Evolutionary conservation across 2,329 filamentous ascomycete species (phyloP), one percentile per base, ranked within the genome.

Genomic region (Coniella vitis): DNA sequence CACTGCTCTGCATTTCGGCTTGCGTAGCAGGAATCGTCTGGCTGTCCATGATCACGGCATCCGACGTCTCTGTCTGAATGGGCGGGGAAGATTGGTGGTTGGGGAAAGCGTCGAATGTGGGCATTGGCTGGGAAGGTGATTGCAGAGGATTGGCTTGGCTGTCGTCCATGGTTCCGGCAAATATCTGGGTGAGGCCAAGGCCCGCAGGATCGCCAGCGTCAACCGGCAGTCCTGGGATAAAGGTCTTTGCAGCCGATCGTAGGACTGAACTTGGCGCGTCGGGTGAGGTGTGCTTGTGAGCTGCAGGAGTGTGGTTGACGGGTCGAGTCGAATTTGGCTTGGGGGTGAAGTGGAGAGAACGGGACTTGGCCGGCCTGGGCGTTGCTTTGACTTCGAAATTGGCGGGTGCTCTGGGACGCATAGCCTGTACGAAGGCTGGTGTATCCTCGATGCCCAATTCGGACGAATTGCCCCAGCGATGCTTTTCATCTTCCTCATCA

Each of bases 131-230:
- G 25, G 71, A 65, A 7, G 73, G 74, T 16, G 75, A 64, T n/a
- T 19, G 29, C 57, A 55, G 54, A 13, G 60, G 58, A 16, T 57
- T 58, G 47, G 56, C 58, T 57, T 80, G 75, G 56, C 74, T 80
- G 63, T 72, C 81, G 41, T 87, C 89, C 81, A 96, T 86, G 1
- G 90, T 95, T 12, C 88, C 88, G 4, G 86, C 87, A 62, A 95
- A 96, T 54, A 93, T 91, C 59, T 95, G 90, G 0, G 89, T 94
- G 38, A 95, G 74, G 9, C 88, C 86, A 37, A 95, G 69, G 3
- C 81, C 81, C 32, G 79, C 81, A 19, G 79, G 73, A 0, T 74
- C 77, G 19, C 68, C 67, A 8, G 60, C 59, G 7, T 73, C 65
- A 4, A 83, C 72, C 2, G 83, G 78, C 17, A 88, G 67, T 1